Evolutionary conservation across 163 green algal species (phyloP).

Genomic region (Volvox carteri): DNA sequence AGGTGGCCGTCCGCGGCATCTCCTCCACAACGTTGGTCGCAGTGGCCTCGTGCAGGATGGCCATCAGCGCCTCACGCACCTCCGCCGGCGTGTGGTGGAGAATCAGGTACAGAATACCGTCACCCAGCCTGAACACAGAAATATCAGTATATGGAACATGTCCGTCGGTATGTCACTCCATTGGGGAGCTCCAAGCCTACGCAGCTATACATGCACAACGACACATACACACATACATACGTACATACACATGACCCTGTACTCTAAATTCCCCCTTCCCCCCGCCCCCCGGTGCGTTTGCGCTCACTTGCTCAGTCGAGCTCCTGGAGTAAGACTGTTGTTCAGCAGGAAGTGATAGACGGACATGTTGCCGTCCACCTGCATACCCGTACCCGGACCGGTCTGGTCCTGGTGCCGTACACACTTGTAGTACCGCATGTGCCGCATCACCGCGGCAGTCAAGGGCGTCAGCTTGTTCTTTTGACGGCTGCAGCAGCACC

Average conservation of each 20-base stretch:
- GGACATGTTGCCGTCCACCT: not conserved
- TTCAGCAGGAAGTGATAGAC: not conserved
- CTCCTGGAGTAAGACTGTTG: not conserved
- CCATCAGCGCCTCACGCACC: not conserved
- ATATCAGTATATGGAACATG: not conserved
- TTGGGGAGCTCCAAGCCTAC: too few relatives aligned
- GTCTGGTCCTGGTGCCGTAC: not conserved
- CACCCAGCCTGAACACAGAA: not conserved
- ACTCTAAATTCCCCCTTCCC: too few relatives aligned
- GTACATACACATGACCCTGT: too few relatives aligned
- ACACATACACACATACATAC: too few relatives aligned
- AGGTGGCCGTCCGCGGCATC: conserved; percentile 3
- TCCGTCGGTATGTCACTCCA: too few relatives aligned
- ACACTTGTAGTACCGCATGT: not conserved
- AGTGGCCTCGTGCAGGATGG: not conserved
- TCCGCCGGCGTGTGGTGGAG: not conserved
- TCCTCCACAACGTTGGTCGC: not conserved
- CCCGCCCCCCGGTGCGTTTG: too few relatives aligned
- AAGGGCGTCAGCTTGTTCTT: conserved; percentile 3
- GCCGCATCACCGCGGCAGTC: not conserved
- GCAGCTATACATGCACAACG: too few relatives aligned
- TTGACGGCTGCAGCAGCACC: not conserved
- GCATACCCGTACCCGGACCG: not conserved
- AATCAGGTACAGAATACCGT: conserved; percentile 43
- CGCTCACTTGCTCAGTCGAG: not conserved